Evolutionary conservation across 2,329 filamentous ascomycete species (phyloP).

Genomic region (Alternaria panax): DNA sequence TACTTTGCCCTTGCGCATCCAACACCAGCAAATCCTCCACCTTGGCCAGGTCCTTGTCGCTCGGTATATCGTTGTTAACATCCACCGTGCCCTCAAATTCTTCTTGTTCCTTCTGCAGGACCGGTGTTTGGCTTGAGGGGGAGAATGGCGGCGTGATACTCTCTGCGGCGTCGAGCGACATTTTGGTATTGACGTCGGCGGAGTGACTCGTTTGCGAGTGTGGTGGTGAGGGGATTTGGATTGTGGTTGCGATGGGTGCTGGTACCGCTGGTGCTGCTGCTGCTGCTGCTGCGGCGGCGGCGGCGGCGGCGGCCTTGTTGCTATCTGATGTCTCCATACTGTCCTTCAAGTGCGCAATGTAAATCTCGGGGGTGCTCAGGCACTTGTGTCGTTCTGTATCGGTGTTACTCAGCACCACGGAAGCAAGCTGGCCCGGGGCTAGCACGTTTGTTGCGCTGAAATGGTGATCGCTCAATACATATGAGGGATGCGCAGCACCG

Average conservation of each 20-base stretch:
- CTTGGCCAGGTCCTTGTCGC: slow-evolving; percentile 36
- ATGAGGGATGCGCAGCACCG: slow-evolving; percentile 15
- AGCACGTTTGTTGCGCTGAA: slow-evolving; percentile 16
- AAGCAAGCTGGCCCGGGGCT: slow-evolving; percentile 30
- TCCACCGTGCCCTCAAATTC: slow-evolving; percentile 46
- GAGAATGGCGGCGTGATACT: slow-evolving; percentile 40
- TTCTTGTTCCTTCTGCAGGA: slow-evolving; percentile 41
- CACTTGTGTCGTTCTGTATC: too few relatives aligned
- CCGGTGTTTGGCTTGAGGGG: slow-evolving; percentile 42
- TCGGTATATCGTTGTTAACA: slow-evolving; percentile 49
- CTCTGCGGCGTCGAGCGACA: slow-evolving; percentile 23
- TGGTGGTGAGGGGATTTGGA: slow-evolving; percentile 36
- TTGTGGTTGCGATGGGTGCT: slow-evolving; percentile 13
- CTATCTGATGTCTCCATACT: slow-evolving; percentile 28
- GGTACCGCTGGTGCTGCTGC: too few relatives aligned
- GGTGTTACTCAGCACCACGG: slow-evolving; percentile 21
- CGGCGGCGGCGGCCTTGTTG: slow-evolving; percentile 16
- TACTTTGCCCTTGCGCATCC: slow-evolving; percentile 45
- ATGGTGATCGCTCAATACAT: slow-evolving; percentile 2
- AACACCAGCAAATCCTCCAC: slow-evolving; percentile 47
- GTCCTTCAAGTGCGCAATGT: background rate
- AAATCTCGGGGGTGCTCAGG: background rate
- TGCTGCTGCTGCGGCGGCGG: too few relatives aligned
- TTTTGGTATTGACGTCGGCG: slow-evolving; percentile 18
- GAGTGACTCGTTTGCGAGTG: slow-evolving; percentile 29